These are phyloP conservation scores for Pseudogymnoascus sp. DNA, from an alignment of 2,329 filamentous ascomycete species.

Conservation along the genomic window DNA sequence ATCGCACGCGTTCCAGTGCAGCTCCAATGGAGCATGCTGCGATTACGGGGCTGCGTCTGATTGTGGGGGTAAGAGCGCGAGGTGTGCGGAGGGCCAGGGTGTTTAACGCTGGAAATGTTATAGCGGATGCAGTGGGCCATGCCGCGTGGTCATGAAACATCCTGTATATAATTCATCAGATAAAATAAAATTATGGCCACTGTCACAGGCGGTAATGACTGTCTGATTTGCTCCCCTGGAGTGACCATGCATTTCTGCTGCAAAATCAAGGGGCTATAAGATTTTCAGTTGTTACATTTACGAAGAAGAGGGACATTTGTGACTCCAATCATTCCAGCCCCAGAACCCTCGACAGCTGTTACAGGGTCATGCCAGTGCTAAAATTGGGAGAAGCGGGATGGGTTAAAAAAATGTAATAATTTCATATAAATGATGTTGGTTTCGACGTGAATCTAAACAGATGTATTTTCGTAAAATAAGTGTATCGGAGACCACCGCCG, in stretches of 20 bases:
- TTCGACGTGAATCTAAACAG: no score
- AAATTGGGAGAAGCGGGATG: no score
- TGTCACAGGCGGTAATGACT: not conserved
- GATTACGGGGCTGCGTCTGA: not conserved
- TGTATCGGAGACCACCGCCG: no score
- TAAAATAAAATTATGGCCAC: not conserved
- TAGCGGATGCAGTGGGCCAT: not conserved
- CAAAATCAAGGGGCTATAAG: not conserved
- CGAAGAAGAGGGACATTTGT: no score
- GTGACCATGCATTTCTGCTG: not conserved
- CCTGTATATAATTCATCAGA: not conserved
- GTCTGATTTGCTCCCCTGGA: not conserved
- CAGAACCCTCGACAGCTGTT: no score
- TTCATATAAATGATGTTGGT: no score
- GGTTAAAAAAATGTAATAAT: no score
- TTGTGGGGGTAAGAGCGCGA: not conserved
- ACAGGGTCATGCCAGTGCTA: no score
- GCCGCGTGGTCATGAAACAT: not conserved
- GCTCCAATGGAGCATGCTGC: constrained; percentile 19
- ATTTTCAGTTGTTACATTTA: not conserved
- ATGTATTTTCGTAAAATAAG: no score
- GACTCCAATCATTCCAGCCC: no score
- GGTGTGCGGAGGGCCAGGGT: not conserved
- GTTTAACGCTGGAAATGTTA: not conserved
- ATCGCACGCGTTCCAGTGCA: constrained; percentile 22